Base-by-base conservation (phyloP, 345 rosid genomes). In the Hirschfeldia incana region DNA sequence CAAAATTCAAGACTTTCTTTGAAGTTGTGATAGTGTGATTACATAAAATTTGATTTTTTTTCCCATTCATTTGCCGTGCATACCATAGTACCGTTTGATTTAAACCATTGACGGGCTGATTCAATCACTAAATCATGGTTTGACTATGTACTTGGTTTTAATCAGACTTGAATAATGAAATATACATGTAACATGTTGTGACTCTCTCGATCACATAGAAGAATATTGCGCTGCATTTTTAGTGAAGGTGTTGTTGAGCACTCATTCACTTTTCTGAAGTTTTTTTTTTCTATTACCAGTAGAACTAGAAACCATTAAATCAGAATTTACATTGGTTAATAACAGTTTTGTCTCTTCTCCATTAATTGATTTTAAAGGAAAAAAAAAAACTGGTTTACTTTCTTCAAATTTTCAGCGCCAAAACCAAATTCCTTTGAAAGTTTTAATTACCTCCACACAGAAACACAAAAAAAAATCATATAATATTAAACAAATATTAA, bases 371-470 rank as follows among this genome's bases (percentile, higher is more conserved):
- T 46, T 13, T 4, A 3, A 29, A 9, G 2, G 2, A 11, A 11
- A 0, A 15, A 5, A 75, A 67, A 37, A 75, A 28, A 59, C 2
- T 27, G 64, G 7, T 27, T 4, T 27, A 30, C 42, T 55, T 66
- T 66, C 65, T 66, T 57, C 72, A 57, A 57, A 39, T 6, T 75
- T 76, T 67, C 46, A 67, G 79, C 79, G 79, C 73, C 67, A 76
- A 76, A 67, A 67, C 33, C 67, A 17, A 29, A 27, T 9, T 27
- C 11, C 42, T 46, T 69, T n/a, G 9, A 68, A 68, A 28, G 7
- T 49, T 49, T 6, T 69, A 37, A 12, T n/a, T 29, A 69, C 13
- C 10, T 4, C 3, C n/a, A 59, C n/a, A 21, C 2, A 21, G 29
- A 58, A 21, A 58, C 21, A 3, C 10, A 55, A 17, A 8, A 67